phyloP scores from a whole-genome alignment of 208 protist species.

The Wallacemonas sp. region DNA sequence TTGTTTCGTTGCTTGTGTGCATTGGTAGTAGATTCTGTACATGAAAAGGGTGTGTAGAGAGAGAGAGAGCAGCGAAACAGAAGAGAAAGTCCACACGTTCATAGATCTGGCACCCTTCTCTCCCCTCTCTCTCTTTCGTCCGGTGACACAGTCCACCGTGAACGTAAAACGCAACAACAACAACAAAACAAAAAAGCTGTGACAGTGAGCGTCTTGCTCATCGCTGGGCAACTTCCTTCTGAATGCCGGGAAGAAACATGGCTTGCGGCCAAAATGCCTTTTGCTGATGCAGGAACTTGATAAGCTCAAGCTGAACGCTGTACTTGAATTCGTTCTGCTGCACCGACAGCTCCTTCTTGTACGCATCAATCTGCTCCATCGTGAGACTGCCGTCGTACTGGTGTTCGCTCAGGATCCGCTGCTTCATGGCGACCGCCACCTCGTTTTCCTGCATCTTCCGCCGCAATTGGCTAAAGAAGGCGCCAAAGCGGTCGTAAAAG shows the following conservation, averaged over 20 bases:
- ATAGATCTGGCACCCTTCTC: too few relatives aligned
- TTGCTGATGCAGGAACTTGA: constrained; percentile 84
- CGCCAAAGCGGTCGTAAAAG: constrained; percentile 70
- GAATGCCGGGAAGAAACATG: constrained; percentile 79
- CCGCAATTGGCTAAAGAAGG: constrained; percentile 71
- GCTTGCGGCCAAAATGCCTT: constrained; percentile 80
- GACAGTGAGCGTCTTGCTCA: neutral
- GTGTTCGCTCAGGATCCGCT: constrained; percentile 41
- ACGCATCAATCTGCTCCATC: constrained; percentile 28
- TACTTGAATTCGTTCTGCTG: constrained; percentile 45
- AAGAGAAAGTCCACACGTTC: too few relatives aligned
- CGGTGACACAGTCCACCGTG: neutral
- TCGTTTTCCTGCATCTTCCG: constrained; percentile 45
- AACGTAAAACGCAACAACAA: too few relatives aligned
- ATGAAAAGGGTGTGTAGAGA: too few relatives aligned
- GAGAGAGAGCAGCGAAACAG: too few relatives aligned
- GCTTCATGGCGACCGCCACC: constrained; percentile 43
- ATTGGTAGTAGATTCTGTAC: too few relatives aligned
- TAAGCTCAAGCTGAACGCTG: constrained; percentile 74
- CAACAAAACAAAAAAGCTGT: constrained; percentile 1
- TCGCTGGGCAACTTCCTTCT: constrained; percentile 27
- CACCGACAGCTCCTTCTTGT: constrained; percentile 49
- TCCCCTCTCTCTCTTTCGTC: too few relatives aligned
- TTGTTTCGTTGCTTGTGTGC: too few relatives aligned
- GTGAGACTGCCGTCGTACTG: constrained; percentile 23